Percentiles rank a stretch among this genome's conserved stretches.
Evolutionary conservation across 2,329 filamentous ascomycete genomes (phyloP).

Genomic region (Fusarium multiceps): DNA sequence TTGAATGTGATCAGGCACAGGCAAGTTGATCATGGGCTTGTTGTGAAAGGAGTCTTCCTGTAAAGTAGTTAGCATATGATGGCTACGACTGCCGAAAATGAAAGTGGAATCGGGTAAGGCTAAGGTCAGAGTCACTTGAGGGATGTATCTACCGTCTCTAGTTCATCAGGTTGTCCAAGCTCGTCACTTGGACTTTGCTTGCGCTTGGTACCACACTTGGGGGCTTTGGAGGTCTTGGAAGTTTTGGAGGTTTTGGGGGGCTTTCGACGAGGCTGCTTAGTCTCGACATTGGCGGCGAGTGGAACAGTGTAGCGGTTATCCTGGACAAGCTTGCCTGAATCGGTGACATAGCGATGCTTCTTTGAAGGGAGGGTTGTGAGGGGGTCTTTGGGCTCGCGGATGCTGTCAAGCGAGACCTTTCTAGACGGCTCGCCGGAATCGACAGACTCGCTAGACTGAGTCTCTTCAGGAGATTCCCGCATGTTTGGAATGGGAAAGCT

Average conservation of each 20-base stretch:
- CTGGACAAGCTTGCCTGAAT: constrained; percentile 10
- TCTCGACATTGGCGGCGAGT: constrained; percentile 1
- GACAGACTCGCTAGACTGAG: background rate
- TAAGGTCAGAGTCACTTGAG: background rate
- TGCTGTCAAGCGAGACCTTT: constrained; percentile 18
- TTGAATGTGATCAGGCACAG: constrained; percentile 90
- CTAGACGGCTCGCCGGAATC: background rate
- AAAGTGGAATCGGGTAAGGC: background rate
- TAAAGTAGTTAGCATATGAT: constrained; percentile 31
- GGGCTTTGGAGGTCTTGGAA: constrained; percentile 1
- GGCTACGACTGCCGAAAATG: background rate
- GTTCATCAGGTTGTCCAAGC: background rate
- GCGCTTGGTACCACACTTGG: constrained; percentile 18
- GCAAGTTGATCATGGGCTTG: constrained; percentile 85
- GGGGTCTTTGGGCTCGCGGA: constrained; percentile 22
- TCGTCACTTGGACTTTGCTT: constrained; percentile 19
- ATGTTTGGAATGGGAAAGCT: constrained; percentile 15
- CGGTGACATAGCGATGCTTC: constrained; percentile 26
- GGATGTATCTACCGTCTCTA: constrained; percentile 32
- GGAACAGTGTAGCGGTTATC: constrained; percentile 28
- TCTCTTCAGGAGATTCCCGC: constrained; percentile 8
- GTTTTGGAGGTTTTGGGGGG: constrained; percentile 5
- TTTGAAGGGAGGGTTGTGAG: constrained; percentile 17
- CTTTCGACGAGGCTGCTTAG: constrained; percentile 24
- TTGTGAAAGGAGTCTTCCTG: constrained; percentile 90